A percentile compares a stretch with the other conserved stretches of the same genome.
Evolutionary conservation across 2,329 filamentous ascomycete species (phyloP).

Genomic region (Lachnellula suecica): DNA sequence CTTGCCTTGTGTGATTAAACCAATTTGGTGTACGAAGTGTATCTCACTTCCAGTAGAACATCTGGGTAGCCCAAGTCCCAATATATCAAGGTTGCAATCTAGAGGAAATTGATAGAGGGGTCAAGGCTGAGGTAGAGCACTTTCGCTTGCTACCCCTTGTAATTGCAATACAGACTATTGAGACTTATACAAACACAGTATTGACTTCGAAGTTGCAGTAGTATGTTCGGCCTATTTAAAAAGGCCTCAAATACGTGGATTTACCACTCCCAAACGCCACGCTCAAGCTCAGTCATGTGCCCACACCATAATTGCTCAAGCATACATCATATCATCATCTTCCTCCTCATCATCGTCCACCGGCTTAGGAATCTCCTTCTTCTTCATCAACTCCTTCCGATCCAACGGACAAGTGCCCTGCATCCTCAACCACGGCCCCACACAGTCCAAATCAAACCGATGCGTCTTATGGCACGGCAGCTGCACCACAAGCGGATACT

Average conservation of each 20-base stretch:
- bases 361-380: slow-evolving; percentile 46
- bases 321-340: slow-evolving; percentile 51
- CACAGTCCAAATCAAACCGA: slow-evolving; percentile 66
- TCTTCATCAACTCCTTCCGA: slow-evolving; percentile 57
- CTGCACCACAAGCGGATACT: slow-evolving; percentile 62
- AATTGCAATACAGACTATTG: too few relatives aligned
- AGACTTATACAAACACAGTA: too few relatives aligned
- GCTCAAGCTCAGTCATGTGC: slow-evolving; percentile 8
- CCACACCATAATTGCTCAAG: slow-evolving; percentile 21
- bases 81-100: too few relatives aligned
- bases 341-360: slow-evolving; percentile 33
- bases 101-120: too few relatives aligned
- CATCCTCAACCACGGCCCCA: slow-evolving; percentile 62
- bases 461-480: slow-evolving; percentile 60
- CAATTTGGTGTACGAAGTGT: too few relatives aligned
- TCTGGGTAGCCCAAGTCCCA: too few relatives aligned
- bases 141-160: too few relatives aligned
- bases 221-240: background rate
- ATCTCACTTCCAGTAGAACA: too few relatives aligned
- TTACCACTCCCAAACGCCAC: slow-evolving; percentile 22
- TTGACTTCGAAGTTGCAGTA: background rate
- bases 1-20: too few relatives aligned
- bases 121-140: too few relatives aligned
- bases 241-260: background rate
- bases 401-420: slow-evolving; percentile 60